Conservation (phyloP, 306 rosid species). For the Pterocarpus macrocarpus region DNA sequence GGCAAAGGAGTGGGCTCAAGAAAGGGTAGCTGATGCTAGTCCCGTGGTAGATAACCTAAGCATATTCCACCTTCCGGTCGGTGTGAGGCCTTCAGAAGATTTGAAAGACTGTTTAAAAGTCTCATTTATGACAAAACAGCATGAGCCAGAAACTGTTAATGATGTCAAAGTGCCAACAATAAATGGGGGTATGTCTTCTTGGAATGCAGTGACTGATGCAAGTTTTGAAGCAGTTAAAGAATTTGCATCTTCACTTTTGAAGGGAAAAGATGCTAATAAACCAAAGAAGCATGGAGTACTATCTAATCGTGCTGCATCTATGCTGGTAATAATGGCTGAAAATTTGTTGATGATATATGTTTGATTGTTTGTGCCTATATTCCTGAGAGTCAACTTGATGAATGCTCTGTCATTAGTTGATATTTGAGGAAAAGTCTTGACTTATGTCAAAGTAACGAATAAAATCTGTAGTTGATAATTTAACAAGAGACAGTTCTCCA, state of each 20-base stretch:
- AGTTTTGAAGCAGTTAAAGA: constrained; percentile 75
- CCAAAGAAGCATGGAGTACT: constrained; percentile 77
- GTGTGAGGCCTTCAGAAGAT: constrained; percentile 80
- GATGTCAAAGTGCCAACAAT: constrained; percentile 48
- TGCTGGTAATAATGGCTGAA: constrained; percentile 72
- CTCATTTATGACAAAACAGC: constrained; percentile 53
- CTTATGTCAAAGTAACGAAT: constrained; percentile 24
- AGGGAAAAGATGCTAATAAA: constrained; percentile 64
- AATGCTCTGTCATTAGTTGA: not conserved
- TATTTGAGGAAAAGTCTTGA: constrained; percentile 28
- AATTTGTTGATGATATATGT: constrained; percentile 14
- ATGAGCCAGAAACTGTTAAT: constrained; percentile 54
- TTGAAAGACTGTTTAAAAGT: constrained; percentile 55
- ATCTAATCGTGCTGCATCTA: constrained; percentile 91
- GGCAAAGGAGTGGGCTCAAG: constrained; percentile 89
- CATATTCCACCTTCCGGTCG: constrained; percentile 88
- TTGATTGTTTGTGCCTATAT: not conserved
- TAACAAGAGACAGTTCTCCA: constrained; percentile 12
- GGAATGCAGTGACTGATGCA: constrained; percentile 64
- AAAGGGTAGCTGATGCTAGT: constrained; percentile 65
- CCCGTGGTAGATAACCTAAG: constrained; percentile 64
- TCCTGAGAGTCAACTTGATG: constrained; percentile 18
- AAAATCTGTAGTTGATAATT: constrained; percentile 16
- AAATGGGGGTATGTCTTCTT: constrained; percentile 52
- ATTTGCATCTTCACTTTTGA: constrained; percentile 70